Percentiles rank a stretch among this genome's conserved stretches.
These are phyloP conservation scores for Calonectria leucothoes DNA, from an alignment of 2,329 filamentous ascomycete genomes.

Conservation along the genomic window DNA sequence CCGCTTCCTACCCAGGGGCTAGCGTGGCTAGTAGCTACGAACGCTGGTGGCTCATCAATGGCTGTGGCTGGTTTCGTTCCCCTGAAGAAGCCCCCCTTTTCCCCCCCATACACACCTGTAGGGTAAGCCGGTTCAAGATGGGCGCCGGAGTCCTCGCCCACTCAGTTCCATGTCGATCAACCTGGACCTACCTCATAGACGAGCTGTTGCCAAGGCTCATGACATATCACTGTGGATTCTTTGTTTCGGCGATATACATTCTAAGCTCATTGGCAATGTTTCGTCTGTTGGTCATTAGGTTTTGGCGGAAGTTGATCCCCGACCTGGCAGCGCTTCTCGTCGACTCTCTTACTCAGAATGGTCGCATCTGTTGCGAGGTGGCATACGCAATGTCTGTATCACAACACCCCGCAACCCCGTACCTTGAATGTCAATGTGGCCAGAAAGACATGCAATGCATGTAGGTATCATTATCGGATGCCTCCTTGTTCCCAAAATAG, in stretches of 20 bases:
- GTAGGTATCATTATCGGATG: conserved; percentile 10
- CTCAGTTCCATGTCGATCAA: not conserved
- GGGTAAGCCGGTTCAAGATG: conserved; percentile 1
- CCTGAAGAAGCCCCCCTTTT: conserved; percentile 1
- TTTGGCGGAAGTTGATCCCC: not conserved
- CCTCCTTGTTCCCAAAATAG: conserved; percentile 16
- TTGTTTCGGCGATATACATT: not conserved
- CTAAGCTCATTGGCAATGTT: not conserved
- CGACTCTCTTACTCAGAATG: not conserved
- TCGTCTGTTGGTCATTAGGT: not conserved
- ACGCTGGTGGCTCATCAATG: not conserved
- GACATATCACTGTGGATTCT: not conserved
- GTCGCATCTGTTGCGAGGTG: no score
- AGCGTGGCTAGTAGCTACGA: conserved; percentile 7
- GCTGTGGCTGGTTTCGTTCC: conserved; percentile 1
- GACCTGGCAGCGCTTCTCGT: not conserved
- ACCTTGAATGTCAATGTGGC: not conserved
- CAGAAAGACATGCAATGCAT: not conserved
- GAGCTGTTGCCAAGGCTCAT: not conserved
- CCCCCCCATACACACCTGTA: not conserved
- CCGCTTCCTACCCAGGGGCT: conserved; percentile 26
- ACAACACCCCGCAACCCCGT: not conserved
- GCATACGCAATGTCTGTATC: not conserved
- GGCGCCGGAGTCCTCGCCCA: not conserved
- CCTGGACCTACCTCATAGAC: not conserved